Base-by-base conservation (phyloP, 2,329 filamentous ascomycete genomes). In the Pleoardoris graminearum region DNA sequence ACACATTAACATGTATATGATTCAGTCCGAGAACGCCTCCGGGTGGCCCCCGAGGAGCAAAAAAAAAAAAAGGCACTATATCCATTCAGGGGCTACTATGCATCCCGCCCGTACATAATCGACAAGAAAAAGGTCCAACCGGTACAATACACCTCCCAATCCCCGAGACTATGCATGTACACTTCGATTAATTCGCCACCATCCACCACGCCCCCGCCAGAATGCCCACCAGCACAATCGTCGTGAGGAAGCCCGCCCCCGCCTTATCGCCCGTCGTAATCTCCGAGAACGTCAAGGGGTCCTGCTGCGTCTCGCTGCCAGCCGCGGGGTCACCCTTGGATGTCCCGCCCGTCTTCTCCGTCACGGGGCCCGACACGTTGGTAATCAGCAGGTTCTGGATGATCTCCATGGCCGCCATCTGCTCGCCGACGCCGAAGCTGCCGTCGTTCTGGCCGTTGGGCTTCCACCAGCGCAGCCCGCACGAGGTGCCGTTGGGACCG, bases 211-310 rank as follows among this genome's bases (percentile, higher is more conserved):
- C 77, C n/a, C 83, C 83, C 1, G 78, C 78, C 21, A 86, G 55
- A 33, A 89, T 74, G 6, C 77, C 72, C 5, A 79, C 64, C 1
- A 90, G 67, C 3, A 87, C 69, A 5, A 85, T 43, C 2, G 83
- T 70, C 1, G 88, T 92, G 45, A 85, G 57, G 54, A 91, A 81
- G 10, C 82, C 82, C 32, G 88, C 89, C 10, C 88, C 90, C 6
- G 83, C 87, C 56, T 78, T 83, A 65, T 92, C 89, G 7, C 79
- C 84, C 1, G 78, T 78, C 2, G 82, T 83, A 29, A 86, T 79
- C 1, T 49, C 48, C 27, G 69, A 57, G 51, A 66, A 68, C n/a
- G 1, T 50, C 58, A 19, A 69, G 53, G 7, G 73, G 67, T 1
- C 64, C 61, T 30, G 62, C 60, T 38, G 70, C 65, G 14, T 58